phyloP scores from a whole-genome alignment of 2,329 filamentous ascomycete species.

The Atkinsonella hypoxylon region DNA sequence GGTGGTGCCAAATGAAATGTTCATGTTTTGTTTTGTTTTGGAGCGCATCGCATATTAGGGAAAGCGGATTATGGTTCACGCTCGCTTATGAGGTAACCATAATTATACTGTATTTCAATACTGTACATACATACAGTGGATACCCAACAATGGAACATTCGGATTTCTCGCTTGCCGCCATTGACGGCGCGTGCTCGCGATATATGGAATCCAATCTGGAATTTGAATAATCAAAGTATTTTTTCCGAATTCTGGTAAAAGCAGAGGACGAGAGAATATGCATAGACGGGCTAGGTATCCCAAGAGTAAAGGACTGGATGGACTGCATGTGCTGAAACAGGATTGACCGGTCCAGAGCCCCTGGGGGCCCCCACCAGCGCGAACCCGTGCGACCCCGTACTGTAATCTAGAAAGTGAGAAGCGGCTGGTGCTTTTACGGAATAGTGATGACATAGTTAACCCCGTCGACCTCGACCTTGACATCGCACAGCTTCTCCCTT shows the following conservation, averaged over 20 bases:
- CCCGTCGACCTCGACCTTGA: neutral
- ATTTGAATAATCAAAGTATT: too few relatives aligned
- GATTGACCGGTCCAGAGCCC: too few relatives aligned
- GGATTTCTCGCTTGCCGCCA: neutral
- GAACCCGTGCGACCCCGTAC: neutral
- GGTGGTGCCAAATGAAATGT: neutral
- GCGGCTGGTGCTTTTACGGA: neutral
- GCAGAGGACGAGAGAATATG: neutral
- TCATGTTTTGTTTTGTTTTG: neutral
- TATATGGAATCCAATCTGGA: too few relatives aligned
- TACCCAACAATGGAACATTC: constrained; percentile 2
- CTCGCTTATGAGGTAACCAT: neutral
- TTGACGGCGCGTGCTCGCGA: neutral
- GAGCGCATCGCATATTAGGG: neutral
- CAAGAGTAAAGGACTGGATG: neutral
- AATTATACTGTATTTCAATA: neutral
- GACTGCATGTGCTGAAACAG: too few relatives aligned
- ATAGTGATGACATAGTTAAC: neutral
- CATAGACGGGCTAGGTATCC: neutral
- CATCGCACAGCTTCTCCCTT: neutral
- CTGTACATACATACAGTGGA: neutral
- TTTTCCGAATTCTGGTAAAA: neutral
- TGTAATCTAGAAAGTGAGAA: neutral
- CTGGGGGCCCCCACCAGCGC: too few relatives aligned
- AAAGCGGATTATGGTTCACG: neutral